A percentile compares a stretch with the other conserved stretches of the same genome.
These are phyloP conservation scores for Aspergillus conjunctus DNA, from an alignment of 495 filamentous ascomycete genomes.

Conservation along the genomic window DNA sequence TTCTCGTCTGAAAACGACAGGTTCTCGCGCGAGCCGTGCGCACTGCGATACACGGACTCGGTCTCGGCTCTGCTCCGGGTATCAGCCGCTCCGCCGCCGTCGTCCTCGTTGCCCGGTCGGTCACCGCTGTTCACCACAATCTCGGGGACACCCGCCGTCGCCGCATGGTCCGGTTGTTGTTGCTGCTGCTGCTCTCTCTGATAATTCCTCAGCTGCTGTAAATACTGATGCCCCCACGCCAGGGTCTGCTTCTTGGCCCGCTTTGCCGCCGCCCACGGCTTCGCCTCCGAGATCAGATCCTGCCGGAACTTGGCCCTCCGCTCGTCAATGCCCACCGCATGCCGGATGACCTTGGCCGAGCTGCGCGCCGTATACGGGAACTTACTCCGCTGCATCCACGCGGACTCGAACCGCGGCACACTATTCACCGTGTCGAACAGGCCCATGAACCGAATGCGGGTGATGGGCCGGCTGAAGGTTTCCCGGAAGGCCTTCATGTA, in stretches of 20 bases:
- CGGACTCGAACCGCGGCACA: slow-evolving; percentile 78
- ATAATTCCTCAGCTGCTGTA: no score
- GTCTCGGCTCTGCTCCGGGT: slow-evolving; percentile 33
- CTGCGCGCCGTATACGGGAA: slow-evolving; percentile 83
- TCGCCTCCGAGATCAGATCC: slow-evolving; percentile 68
- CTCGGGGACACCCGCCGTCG: no score
- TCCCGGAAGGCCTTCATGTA: slow-evolving; percentile 85
- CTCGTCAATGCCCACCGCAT: slow-evolving; percentile 80
- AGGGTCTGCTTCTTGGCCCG: slow-evolving; percentile 33
- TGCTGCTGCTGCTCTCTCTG: no score
- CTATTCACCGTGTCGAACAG: slow-evolving; percentile 68
- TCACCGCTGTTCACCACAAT: slow-evolving; percentile 17
- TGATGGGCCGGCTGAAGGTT: slow-evolving; percentile 78
- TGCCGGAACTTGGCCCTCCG: slow-evolving; percentile 69
- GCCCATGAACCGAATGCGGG: slow-evolving; percentile 61
- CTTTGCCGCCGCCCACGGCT: slow-evolving; percentile 28
- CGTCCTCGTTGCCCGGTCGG: no score
- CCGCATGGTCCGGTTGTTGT: no score
- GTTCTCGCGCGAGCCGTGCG: slow-evolving; percentile 32
- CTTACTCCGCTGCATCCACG: slow-evolving; percentile 81
- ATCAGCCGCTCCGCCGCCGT: slow-evolving; percentile 24
- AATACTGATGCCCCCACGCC: slow-evolving; percentile 19
- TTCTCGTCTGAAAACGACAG: slow-evolving; percentile 16
- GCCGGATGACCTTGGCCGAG: slow-evolving; percentile 66
- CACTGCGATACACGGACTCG: slow-evolving; percentile 41